These are phyloP conservation scores for Saccharomycopsis javanensis DNA, from an alignment of 805 yeast genomes.

Conservation along the genomic window DNA sequence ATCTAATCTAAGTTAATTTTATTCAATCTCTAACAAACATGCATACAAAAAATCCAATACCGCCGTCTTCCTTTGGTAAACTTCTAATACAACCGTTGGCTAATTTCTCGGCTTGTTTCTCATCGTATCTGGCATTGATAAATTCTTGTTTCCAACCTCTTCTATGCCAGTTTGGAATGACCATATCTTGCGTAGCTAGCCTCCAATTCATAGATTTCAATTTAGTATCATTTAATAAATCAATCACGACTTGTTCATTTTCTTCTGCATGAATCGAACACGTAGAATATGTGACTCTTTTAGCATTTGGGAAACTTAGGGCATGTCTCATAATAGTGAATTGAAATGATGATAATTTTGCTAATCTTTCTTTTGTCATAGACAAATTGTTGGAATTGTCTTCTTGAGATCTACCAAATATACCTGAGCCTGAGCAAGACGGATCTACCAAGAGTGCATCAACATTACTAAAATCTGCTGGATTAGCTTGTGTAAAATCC, in stretches of 20 bases:
- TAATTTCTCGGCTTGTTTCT: constrained; percentile 38
- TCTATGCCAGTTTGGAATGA: constrained; percentile 77
- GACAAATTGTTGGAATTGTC: constrained; percentile 24
- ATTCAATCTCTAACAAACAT: constrained; percentile 51
- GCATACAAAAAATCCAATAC: constrained; percentile 98
- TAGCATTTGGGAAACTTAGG: constrained; percentile 64
- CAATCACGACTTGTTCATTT: constrained; percentile 85
- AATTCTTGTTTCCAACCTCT: constrained; percentile 74
- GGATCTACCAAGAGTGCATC: constrained; percentile 90
- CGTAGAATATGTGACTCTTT: constrained; percentile 81
- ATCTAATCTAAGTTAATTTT: not conserved
- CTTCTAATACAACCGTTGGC: constrained; percentile 87
- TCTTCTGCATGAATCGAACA: constrained; percentile 93
- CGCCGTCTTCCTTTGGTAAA: constrained; percentile 83
- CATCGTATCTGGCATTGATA: constrained; percentile 33
- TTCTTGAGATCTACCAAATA: constrained; percentile 76
- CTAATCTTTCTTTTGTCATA: constrained; percentile 40
- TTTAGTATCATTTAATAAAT: constrained; percentile 57
- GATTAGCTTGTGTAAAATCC: constrained; percentile 56
- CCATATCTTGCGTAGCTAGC: constrained; percentile 50
- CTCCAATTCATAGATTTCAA: constrained; percentile 67
- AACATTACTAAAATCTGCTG: constrained; percentile 50
- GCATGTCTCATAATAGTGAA: constrained; percentile 85
- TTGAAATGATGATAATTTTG: constrained; percentile 77
- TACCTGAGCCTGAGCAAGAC: constrained; percentile 96